These are phyloP conservation scores for Oemleria cerasiformis DNA, from an alignment of 306 rosid genomes.

Conservation along the genomic window DNA sequence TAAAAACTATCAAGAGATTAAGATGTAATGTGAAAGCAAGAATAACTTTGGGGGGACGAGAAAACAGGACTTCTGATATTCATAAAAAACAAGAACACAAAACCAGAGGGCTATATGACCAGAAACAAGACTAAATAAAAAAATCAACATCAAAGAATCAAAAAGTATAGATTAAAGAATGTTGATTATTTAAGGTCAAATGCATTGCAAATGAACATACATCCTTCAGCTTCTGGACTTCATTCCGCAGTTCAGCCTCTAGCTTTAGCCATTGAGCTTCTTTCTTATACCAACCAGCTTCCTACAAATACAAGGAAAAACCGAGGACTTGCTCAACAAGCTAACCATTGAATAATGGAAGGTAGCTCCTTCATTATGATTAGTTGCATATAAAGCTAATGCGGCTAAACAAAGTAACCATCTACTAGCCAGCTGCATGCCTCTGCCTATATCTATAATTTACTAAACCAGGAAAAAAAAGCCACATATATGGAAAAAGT, in stretches of 20 bases:
- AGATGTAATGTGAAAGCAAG: neutral
- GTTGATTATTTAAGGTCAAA: neutral
- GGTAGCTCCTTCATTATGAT: slow-evolving; percentile 8
- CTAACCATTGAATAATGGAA: slow-evolving; percentile 14
- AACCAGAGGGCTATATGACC: neutral
- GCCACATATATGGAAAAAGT: neutral
- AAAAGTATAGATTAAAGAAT: neutral
- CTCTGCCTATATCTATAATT: neutral
- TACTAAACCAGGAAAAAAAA: neutral
- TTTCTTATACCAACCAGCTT: slow-evolving; percentile 51
- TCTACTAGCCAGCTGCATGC: neutral
- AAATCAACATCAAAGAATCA: neutral
- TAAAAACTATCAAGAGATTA: neutral
- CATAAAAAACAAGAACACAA: too few species aligned
- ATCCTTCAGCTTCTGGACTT: slow-evolving; percentile 46
- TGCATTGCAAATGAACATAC: slow-evolving; percentile 31
- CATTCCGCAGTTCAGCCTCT: slow-evolving; percentile 40
- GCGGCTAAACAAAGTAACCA: too few species aligned
- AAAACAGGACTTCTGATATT: neutral
- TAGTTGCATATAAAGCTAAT: neutral
- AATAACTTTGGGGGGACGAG: neutral
- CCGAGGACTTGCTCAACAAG: slow-evolving; percentile 12
- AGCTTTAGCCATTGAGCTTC: slow-evolving; percentile 54
- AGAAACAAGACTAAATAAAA: neutral
- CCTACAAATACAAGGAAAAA: slow-evolving; percentile 35